Evolutionary conservation across 768 basidiomycete genomes (phyloP).

Genomic region (Naganishia vishniacii): DNA sequence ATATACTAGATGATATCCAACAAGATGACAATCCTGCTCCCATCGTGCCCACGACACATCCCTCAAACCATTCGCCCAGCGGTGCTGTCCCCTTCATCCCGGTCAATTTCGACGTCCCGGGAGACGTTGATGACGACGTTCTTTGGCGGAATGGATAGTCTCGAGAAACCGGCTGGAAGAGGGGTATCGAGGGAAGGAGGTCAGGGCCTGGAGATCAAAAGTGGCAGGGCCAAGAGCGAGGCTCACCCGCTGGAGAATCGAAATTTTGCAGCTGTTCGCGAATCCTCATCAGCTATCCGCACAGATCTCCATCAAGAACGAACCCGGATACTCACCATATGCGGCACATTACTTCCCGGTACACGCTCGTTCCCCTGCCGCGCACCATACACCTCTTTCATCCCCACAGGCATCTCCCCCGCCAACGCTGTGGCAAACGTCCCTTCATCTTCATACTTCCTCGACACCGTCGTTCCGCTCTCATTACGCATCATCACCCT

Average conservation of each 20-base stretch:
- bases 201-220: no score
- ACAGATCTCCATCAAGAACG: no score
- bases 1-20: background rate
- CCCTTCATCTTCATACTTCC: conserved; percentile 1
- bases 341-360: conserved; percentile 10
- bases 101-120: conserved; percentile 19
- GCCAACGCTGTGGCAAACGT: conserved; percentile 12
- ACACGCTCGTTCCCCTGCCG: background rate
- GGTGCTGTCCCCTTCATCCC: conserved; percentile 3
- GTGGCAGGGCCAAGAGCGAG: no score
- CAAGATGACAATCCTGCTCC: background rate
- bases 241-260: no score
- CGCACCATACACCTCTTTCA: background rate
- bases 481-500: background rate
- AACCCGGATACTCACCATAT: conserved; percentile 14
- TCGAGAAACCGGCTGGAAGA: conserved; percentile 16
- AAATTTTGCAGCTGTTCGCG: conserved; percentile 12
- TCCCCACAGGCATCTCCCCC: background rate
- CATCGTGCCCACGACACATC: background rate
- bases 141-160: background rate
- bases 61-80: background rate
- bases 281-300: no score
- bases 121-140: conserved; percentile 26
- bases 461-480: conserved; percentile 5
- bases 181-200: background rate